Percentiles rank a stretch among this genome's conserved stretches.
phyloP scores from a whole-genome alignment of 192 early-diverging fungal genomes.

The Coemansia sp. region DNA sequence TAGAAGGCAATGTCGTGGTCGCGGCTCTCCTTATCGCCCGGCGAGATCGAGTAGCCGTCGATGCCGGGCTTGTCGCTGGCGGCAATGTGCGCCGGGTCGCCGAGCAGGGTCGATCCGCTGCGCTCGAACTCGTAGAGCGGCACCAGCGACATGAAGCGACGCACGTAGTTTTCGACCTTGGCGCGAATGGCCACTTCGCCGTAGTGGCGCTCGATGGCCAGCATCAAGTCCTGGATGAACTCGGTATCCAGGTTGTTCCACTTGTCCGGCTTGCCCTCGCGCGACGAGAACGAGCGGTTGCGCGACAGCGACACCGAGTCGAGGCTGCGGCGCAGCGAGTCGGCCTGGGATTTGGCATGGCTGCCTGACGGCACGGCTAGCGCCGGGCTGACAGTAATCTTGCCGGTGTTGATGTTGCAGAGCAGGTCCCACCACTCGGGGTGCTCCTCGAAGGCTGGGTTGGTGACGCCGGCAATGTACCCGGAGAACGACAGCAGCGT shows the following conservation, averaged over 20 bases:
- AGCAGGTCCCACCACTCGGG: slow-evolving; percentile 95
- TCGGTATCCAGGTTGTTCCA: slow-evolving; percentile 53
- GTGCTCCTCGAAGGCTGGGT: slow-evolving; percentile 92
- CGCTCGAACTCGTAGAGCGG: slow-evolving; percentile 72
- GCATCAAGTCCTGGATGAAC: slow-evolving; percentile 59
- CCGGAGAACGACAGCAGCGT: slow-evolving; percentile 77
- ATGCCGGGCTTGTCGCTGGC: slow-evolving; percentile 44
- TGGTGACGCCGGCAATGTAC: slow-evolving; percentile 95
- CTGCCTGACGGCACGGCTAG: slow-evolving; percentile 38
- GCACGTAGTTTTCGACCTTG: slow-evolving; percentile 83
- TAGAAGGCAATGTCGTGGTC: slow-evolving; percentile 69
- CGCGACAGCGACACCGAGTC: slow-evolving; percentile 49
- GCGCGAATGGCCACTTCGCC: slow-evolving; percentile 83
- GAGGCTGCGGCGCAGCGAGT: slow-evolving; percentile 45
- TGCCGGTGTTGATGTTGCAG: slow-evolving; percentile 89
- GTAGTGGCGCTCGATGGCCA: slow-evolving; percentile 77
- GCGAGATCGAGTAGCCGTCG: slow-evolving; percentile 55
- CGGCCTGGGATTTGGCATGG: slow-evolving; percentile 21
- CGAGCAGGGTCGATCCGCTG: slow-evolving; percentile 60
- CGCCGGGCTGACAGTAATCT: slow-evolving; percentile 85
- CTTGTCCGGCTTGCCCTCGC: slow-evolving; percentile 49
- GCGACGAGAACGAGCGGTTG: slow-evolving; percentile 46
- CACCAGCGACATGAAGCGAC: slow-evolving; percentile 75
- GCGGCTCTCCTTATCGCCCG: slow-evolving; percentile 65
- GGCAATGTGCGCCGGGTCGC: slow-evolving; percentile 31